Evolutionary conservation across 805 yeast genomes (phyloP).

Genomic region (Maudiozyma pseudohumilis): DNA sequence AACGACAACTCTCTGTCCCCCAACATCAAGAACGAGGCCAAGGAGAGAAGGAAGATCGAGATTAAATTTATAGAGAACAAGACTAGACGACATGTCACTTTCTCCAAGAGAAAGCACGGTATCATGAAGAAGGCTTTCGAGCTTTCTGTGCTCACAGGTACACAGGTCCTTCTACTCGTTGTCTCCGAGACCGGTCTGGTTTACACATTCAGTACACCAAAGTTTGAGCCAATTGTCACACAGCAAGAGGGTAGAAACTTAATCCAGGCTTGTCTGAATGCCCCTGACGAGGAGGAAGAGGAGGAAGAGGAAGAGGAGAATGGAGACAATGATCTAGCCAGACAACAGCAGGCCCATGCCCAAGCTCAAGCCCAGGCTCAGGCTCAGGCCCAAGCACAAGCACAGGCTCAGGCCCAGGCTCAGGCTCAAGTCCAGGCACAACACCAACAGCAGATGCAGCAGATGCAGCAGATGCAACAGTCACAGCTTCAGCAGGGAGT

Average conservation of each 20-base stretch:
- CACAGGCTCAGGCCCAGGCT: slow-evolving; percentile 4
- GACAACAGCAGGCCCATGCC: slow-evolving; percentile 15
- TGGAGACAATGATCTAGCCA: slow-evolving; percentile 24
- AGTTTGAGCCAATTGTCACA: slow-evolving; percentile 93
- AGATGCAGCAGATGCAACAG: slow-evolving; percentile 5
- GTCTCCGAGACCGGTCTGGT: slow-evolving; percentile 98
- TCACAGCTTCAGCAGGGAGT: slow-evolving; percentile 7
- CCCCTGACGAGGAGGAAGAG: slow-evolving; percentile 80
- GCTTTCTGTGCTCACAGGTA: slow-evolving; percentile 90
- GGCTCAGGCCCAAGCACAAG: slow-evolving; percentile 4
- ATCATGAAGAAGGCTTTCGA: slow-evolving; percentile 99
- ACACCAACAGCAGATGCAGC: slow-evolving; percentile 1
- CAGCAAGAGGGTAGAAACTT: slow-evolving; percentile 95
- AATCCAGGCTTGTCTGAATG: slow-evolving; percentile 89
- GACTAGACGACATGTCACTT: slow-evolving; percentile 95
- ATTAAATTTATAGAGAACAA: slow-evolving; percentile 96
- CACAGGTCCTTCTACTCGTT: slow-evolving; percentile 88
- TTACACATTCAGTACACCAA: slow-evolving; percentile 97
- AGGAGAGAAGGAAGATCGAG: slow-evolving; percentile 84
- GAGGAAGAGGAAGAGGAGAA: slow-evolving; percentile 56
- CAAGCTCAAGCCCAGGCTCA: slow-evolving; percentile 2
- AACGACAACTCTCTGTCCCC: slow-evolving; percentile 4
- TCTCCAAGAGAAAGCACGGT: slow-evolving; percentile 96
- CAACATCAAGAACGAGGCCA: slow-evolving; percentile 43
- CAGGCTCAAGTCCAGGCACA: background rate